Base-by-base conservation (phyloP, 306 rosid genomes). In the Malus orientalis region DNA sequence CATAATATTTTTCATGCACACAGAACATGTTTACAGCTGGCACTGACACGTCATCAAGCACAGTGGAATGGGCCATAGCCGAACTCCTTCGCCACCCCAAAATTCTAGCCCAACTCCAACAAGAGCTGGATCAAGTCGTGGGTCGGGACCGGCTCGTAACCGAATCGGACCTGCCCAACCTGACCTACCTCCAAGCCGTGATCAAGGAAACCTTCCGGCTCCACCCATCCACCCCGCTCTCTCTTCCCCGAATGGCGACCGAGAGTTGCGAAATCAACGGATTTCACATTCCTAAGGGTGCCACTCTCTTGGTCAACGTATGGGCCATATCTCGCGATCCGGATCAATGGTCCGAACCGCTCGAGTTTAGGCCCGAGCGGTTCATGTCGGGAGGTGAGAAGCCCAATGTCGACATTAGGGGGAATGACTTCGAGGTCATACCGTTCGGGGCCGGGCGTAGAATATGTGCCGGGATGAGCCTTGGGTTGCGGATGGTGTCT, bases 151-250 rank as follows among this genome's bases (percentile, higher is more conserved):
- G 88, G 6, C 79, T 81, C 0, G 88, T 93, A 6, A 79, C 76
- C 0, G 96, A 93, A 73, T 6, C 33, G 1, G 97, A 93, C 82
- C 13, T 93, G 0, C 57, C 88, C 11, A 33, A 82, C 9, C 78
- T 93, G 8, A 76, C 87, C n/a, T 91, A 86, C 81, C 84, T 93
- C 30, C 90, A 93, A 1, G 96, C 97, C 6, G 91, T 91, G n/a
- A 75, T 93, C 29, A 93, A 93, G 78, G 98, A 93, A 75, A 84
- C 92, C 0, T 88, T 93, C 23, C 90, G 97, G 20, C 90, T 93
- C 18, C 98, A 93, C 81, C 97, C 98, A 1, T 77, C 98, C n/a
- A 89, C 98, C 13, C 98, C 98, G 0, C 91, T 93, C n/a, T 91
- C 97, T 2, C 79, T 93, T 0, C 98, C 98, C 1, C 89, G 93